Evolutionary conservation across 345 rosid genomes (phyloP), one percentile per base, ranked within the genome.

Genomic region (Gynandropsis gynandra): DNA sequence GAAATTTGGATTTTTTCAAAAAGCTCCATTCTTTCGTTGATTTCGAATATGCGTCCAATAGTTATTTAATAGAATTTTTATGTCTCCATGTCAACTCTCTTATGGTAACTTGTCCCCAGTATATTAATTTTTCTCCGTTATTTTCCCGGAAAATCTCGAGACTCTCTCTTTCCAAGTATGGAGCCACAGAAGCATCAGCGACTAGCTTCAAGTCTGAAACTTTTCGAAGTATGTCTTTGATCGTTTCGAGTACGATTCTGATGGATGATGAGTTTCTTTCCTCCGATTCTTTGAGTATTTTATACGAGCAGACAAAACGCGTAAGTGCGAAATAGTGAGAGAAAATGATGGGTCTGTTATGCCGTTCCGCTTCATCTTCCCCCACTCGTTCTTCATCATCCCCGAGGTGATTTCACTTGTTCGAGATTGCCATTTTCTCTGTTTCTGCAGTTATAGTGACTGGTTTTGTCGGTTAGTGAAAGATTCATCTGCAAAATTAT

Each of bases 261-360:
- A 6, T 47, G 54, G 18, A 27, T 24, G 29, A 36, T 29, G 45
- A 46, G 33, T 53, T 33, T 53, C 59, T 44, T 36, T 42, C 32
- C 60, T 38, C 20, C 24, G 53, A 46, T 58, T 53, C 33, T 43
- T 16, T 10, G 31, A 31, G 15, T 49, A 15, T 7, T 46, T 61
- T 31, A 11, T 5, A 1, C 16, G 14, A 50, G 16, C 47, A 50
- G 47, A 10, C n/a, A 35, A 55, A 32, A 14, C 16, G 41, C 4
- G 20, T 9, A 48, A 36, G 50, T 58, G 12, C 11, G n/a, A 57
- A 35, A 27, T 48, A 50, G 40, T 12, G 56, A n/a, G 34, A 17
- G 58, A 67, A 43, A 42, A 77, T 71, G 83, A 52, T 65, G 68
- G 75, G 65, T 31, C 52, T 66, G 8, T 64, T 66, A 48, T 71